phyloP scores from a whole-genome alignment of 78 protist genomes.

The Protostelium mycophagum region DNA sequence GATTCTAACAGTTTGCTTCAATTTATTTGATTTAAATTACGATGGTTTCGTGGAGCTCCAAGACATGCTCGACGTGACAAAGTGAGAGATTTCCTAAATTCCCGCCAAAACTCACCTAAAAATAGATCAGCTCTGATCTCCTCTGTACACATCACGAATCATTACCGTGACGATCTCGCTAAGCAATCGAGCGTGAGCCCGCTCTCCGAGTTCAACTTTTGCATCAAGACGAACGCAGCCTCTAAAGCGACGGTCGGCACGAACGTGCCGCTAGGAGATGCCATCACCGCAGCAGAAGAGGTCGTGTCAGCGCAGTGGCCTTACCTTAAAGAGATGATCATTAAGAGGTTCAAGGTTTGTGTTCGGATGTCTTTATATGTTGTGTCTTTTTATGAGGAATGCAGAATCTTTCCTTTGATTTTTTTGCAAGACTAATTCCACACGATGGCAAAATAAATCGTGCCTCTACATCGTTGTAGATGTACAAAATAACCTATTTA shows the following conservation, averaged over 20 bases:
- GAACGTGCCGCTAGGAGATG: not conserved
- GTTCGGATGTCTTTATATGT: no score
- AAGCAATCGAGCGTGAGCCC: not conserved
- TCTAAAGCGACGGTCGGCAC: not conserved
- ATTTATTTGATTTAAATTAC: not conserved
- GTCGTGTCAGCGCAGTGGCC: not conserved
- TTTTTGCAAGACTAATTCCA: no score
- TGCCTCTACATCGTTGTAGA: no score
- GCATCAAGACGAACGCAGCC: not conserved
- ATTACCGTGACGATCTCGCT: not conserved
- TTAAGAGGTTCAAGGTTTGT: not conserved
- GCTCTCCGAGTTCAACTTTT: not conserved
- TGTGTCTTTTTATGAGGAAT: no score
- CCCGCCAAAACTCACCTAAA: not conserved
- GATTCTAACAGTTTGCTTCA: not conserved
- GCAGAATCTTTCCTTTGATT: no score
- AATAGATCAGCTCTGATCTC: not conserved
- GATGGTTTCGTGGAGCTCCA: not conserved
- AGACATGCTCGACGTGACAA: not conserved
- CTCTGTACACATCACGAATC: not conserved
- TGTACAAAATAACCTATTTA: not conserved
- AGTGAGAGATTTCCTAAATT: not conserved
- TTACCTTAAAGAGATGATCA: not conserved
- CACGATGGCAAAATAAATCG: no score
- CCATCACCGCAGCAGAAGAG: not conserved